phyloP scores from a whole-genome alignment of 2,329 filamentous ascomycete species.

The Chaetothyriales sp. region DNA sequence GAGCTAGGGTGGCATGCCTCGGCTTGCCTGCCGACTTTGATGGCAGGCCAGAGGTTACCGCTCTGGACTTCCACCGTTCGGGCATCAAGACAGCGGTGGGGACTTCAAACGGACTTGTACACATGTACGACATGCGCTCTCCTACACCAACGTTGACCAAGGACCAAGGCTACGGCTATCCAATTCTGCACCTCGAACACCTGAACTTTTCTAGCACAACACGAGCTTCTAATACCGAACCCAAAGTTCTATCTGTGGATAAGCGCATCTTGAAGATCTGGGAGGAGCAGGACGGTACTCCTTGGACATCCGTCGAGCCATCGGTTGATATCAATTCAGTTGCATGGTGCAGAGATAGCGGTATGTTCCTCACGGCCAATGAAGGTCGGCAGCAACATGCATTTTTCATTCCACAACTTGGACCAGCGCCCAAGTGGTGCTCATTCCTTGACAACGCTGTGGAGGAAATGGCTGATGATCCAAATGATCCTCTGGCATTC shows the following conservation, averaged over 20 bases:
- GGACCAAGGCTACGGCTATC: conserved; percentile 88
- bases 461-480: conserved; percentile 89
- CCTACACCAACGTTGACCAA: conserved; percentile 75
- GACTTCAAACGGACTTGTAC: conserved; percentile 72
- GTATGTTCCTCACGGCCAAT: conserved; percentile 93
- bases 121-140: conserved; percentile 82
- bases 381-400: conserved; percentile 90
- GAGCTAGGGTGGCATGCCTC: conserved; percentile 64
- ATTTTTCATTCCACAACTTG: conserved; percentile 87
- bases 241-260: conserved; percentile 79
- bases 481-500: conserved; percentile 45
- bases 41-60: conserved; percentile 54
- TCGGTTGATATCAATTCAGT: conserved; percentile 90
- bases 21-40: conserved; percentile 34
- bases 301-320: conserved; percentile 93
- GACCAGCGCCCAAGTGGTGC: conserved; percentile 89
- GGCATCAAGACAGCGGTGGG: conserved; percentile 77
- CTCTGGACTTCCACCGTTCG: conserved; percentile 69
- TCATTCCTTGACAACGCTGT: conserved; percentile 94
- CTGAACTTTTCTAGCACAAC: conserved; percentile 51
- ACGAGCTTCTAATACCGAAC: conserved; percentile 50
- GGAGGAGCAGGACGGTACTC: conserved; percentile 65
- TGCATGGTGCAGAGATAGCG: conserved; percentile 78
- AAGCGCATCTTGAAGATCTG: conserved; percentile 96
- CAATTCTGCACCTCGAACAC: conserved; percentile 69